These are phyloP conservation scores for Lojkania enalia DNA, from an alignment of 2,329 filamentous ascomycete genomes.

Conservation along the genomic window DNA sequence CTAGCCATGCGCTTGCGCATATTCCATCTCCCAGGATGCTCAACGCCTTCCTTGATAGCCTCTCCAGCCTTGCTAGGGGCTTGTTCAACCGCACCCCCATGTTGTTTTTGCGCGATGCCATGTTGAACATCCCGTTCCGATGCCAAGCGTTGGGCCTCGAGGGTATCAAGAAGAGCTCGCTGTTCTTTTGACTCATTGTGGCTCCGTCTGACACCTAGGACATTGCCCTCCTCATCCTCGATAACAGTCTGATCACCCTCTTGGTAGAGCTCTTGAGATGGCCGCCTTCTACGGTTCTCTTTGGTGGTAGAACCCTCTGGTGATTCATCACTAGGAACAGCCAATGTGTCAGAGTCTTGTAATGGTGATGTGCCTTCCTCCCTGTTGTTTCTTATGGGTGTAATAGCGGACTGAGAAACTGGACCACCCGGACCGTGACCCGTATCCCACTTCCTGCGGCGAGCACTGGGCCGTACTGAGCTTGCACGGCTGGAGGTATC, in stretches of 20 bases:
- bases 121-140: conserved; percentile 52
- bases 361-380: conserved; percentile 41
- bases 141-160: conserved; percentile 58
- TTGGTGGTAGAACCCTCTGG: conserved; percentile 41
- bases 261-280: conserved; percentile 69
- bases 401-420: conserved; percentile 86
- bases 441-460: conserved; percentile 71
- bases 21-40: conserved; percentile 48
- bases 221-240: conserved; percentile 86
- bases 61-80: conserved; percentile 44
- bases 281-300: conserved; percentile 32
- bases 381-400: conserved; percentile 57
- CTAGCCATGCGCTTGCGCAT: conserved; percentile 51
- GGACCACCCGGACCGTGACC: conserved; percentile 80
- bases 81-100: conserved; percentile 48
- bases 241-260: conserved; percentile 79
- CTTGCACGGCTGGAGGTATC: conserved; percentile 65
- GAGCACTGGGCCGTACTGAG: conserved; percentile 56
- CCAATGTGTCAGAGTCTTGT: conserved; percentile 50
- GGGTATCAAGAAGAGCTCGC: conserved; percentile 62
- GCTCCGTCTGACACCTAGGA: conserved; percentile 66
- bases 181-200: conserved; percentile 56
- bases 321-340: conserved; percentile 48
- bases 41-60: conserved; percentile 30
- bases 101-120: conserved; percentile 52